A percentile compares a stretch with the other conserved stretches of the same genome.
Evolutionary conservation across 2,329 filamentous ascomycete genomes (phyloP).

Genomic region (Penicillium sumatraense): DNA sequence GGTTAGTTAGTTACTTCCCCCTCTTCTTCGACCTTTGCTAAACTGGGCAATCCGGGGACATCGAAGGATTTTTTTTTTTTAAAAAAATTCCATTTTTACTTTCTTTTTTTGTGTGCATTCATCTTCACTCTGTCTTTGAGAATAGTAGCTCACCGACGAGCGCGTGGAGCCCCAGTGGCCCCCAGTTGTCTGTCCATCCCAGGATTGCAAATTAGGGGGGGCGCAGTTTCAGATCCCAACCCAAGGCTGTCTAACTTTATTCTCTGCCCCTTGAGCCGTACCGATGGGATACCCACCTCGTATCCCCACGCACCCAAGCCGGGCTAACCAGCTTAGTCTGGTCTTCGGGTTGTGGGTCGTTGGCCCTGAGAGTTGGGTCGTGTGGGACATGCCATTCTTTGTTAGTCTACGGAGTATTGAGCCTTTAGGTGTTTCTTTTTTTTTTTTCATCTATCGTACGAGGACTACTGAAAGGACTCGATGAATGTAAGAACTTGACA

Average conservation of each 20-base stretch:
- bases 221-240: slow-evolving; percentile 21
- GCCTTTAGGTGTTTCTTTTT: too few species aligned
- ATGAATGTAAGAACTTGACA: too few species aligned
- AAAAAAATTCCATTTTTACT: not conserved
- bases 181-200: not conserved
- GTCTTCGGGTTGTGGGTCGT: slow-evolving; percentile 10
- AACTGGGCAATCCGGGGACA: not conserved
- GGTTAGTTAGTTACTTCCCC: not conserved
- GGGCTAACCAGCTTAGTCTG: slow-evolving; percentile 2
- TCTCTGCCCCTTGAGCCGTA: slow-evolving; percentile 6
- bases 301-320: slow-evolving; percentile 23
- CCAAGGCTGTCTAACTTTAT: slow-evolving; percentile 19
- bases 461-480: too few species aligned
- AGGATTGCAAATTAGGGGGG: slow-evolving; percentile 7
- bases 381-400: not conserved
- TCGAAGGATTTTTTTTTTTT: not conserved
- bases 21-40: not conserved
- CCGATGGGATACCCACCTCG: slow-evolving; percentile 14
- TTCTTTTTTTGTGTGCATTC: not conserved
- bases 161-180: not conserved
- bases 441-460: too few species aligned
- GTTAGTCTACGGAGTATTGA: too few species aligned
- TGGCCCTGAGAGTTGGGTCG: not conserved
- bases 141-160: not conserved
- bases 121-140: not conserved